Percentiles rank a stretch among this genome's conserved stretches.
Conservation (phyloP, 768 basidiomycete genomes). For the Sarcodon sp. region DNA sequence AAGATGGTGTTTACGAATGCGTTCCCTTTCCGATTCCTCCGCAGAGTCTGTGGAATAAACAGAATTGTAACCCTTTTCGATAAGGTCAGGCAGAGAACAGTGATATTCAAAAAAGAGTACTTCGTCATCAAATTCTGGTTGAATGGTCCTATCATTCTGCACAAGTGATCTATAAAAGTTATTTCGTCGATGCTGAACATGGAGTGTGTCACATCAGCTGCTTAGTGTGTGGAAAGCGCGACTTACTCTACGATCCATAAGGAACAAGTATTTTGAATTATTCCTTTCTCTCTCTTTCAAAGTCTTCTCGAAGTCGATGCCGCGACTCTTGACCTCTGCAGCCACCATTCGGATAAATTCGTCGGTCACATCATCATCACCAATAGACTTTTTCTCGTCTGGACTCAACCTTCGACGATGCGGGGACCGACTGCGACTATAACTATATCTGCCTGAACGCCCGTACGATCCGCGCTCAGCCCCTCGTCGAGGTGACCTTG, state of each 20-base stretch:
- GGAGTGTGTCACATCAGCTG: constrained; percentile 1
- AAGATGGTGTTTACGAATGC: constrained; percentile 59
- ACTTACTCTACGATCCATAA: constrained; percentile 15
- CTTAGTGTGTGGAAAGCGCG: not conserved
- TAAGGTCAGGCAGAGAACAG: not conserved
- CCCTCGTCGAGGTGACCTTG: constrained; percentile 5
- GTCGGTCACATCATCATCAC: constrained; percentile 63
- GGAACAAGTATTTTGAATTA: constrained; percentile 76
- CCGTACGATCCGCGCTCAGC: not conserved
- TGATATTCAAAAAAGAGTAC: constrained; percentile 18
- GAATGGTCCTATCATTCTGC: constrained; percentile 36
- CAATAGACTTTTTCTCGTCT: constrained; percentile 12
- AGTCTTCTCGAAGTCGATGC: constrained; percentile 58
- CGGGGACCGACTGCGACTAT: constrained; percentile 24
- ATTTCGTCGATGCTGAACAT: constrained; percentile 43
- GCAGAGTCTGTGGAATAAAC: constrained; percentile 88
- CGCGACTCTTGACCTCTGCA: constrained; percentile 73
- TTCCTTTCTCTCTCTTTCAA: constrained; percentile 64
- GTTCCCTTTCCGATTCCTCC: constrained; percentile 87
- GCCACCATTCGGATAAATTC: constrained; percentile 83
- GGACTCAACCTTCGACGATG: constrained; percentile 9
- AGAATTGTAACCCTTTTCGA: constrained; percentile 69
- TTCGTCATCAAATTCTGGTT: constrained; percentile 76
- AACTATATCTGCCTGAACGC: not conserved
- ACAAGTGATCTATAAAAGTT: constrained; percentile 63